Percentiles rank a stretch among this genome's conserved stretches.
phyloP scores from a whole-genome alignment of 805 yeast genomes.

The Torulaspora franciscae region DNA sequence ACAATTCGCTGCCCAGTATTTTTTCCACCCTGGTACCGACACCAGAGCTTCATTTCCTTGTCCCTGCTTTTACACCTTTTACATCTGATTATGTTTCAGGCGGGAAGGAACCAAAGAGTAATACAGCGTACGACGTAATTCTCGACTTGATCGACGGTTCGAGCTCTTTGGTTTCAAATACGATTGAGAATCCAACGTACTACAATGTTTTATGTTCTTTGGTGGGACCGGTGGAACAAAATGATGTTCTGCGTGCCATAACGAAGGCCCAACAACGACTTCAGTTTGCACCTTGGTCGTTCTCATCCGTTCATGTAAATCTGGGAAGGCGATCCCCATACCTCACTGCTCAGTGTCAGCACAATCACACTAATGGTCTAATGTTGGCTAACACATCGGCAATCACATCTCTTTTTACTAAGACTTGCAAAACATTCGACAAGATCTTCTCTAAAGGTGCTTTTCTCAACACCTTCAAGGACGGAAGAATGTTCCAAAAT shows the following conservation, averaged over 20 bases:
- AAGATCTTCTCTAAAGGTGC: conserved; percentile 75
- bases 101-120: conserved; percentile 54
- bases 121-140: conserved; percentile 77
- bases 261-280: conserved; percentile 61
- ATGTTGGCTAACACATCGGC: conserved; percentile 82
- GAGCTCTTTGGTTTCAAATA: conserved; percentile 60
- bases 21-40: conserved; percentile 79
- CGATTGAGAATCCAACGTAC: conserved; percentile 45
- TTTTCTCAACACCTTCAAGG: conserved; percentile 69
- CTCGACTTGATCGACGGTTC: conserved; percentile 76
- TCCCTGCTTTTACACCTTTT: conserved; percentile 74
- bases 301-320: conserved; percentile 73
- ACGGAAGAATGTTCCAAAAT: conserved; percentile 38
- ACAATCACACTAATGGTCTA: conserved; percentile 60
- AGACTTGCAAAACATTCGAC: conserved; percentile 73
- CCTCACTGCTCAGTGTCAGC: conserved; percentile 12
- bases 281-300: conserved; percentile 80
- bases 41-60: conserved; percentile 72
- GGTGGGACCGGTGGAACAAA: conserved; percentile 59
- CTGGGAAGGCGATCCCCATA: conserved; percentile 69
- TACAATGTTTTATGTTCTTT: conserved; percentile 66
- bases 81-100: conserved; percentile 60
- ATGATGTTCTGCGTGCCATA: conserved; percentile 66
- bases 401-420: conserved; percentile 58
- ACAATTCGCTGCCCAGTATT: conserved; percentile 77